Evolutionary conservation across 345 rosid genomes (phyloP).

Genomic region (Gossypioides kirkii): DNA sequence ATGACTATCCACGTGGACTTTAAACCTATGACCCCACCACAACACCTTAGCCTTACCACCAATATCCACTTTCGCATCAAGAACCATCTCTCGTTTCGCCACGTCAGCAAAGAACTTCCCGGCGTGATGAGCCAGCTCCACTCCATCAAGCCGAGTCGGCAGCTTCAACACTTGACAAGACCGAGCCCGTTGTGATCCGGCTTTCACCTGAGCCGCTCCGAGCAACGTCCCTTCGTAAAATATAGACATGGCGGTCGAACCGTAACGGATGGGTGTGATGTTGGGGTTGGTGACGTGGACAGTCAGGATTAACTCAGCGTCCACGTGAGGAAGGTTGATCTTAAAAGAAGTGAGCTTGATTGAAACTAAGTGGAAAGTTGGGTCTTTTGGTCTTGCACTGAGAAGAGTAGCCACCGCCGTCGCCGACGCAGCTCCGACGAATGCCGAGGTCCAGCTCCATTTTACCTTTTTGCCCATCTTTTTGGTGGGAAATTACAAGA

Average conservation of each 20-base stretch:
- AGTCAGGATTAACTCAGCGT: slow-evolving; percentile 70
- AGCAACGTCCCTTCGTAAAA: slow-evolving; percentile 78
- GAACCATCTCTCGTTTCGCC: slow-evolving; percentile 67
- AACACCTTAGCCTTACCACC: slow-evolving; percentile 67
- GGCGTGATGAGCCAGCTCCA: slow-evolving; percentile 80
- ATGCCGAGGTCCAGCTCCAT: slow-evolving; percentile 81
- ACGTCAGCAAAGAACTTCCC: slow-evolving; percentile 61
- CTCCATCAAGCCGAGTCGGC: slow-evolving; percentile 66
- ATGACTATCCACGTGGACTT: slow-evolving; percentile 68
- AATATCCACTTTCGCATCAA: slow-evolving; percentile 58
- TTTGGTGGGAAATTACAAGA: neutral
- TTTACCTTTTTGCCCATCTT: slow-evolving; percentile 43
- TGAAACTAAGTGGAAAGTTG: slow-evolving; percentile 74
- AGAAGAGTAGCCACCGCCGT: slow-evolving; percentile 41
- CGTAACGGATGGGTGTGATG: slow-evolving; percentile 54
- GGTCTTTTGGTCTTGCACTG: slow-evolving; percentile 65
- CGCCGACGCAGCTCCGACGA: slow-evolving; percentile 65
- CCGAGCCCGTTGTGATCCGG: slow-evolving; percentile 58
- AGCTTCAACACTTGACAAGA: slow-evolving; percentile 64
- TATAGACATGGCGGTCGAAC: slow-evolving; percentile 73
- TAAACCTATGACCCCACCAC: slow-evolving; percentile 82
- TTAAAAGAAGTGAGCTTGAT: slow-evolving; percentile 69
- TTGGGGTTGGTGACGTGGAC: slow-evolving; percentile 87
- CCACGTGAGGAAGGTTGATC: slow-evolving; percentile 64
- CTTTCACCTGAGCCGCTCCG: slow-evolving; percentile 59